Evolutionary conservation across 495 filamentous ascomycete genomes (phyloP).

Genomic region (Aspergillus bertholletiae): DNA sequence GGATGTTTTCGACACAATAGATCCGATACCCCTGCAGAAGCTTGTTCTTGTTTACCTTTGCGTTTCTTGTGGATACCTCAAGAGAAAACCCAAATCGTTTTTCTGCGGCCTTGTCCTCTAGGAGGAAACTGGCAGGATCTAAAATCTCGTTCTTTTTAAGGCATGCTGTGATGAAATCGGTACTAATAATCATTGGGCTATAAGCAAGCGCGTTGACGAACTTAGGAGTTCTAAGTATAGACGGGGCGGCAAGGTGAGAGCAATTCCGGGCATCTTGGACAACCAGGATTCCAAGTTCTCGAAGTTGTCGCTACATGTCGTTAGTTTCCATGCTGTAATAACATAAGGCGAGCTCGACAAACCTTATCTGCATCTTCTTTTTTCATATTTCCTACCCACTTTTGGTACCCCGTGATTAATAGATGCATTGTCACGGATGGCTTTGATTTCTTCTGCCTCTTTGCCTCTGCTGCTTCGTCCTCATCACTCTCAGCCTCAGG

Average conservation of each 20-base stretch:
- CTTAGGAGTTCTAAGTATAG: conserved; percentile 83
- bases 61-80: conserved; percentile 58
- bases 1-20: conserved; percentile 74
- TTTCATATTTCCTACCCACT: conserved; percentile 64
- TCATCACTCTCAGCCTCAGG: conserved; percentile 50
- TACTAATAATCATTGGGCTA: conserved; percentile 68
- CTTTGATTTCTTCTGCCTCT: conserved; percentile 59
- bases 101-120: conserved; percentile 70
- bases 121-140: conserved; percentile 55
- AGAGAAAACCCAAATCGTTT: conserved; percentile 65
- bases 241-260: conserved; percentile 83
- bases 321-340: conserved; percentile 17
- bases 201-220: conserved; percentile 83
- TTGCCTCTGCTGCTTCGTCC: conserved; percentile 49
- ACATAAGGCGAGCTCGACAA: conserved; percentile 25
- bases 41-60: conserved; percentile 68
- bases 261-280: conserved; percentile 69
- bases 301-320: conserved; percentile 65
- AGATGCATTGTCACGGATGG: conserved; percentile 65
- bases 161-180: conserved; percentile 74
- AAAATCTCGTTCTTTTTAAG: conserved; percentile 59
- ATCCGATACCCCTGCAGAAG: conserved; percentile 71
- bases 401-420: conserved; percentile 73
- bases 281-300: conserved; percentile 77
- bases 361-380: conserved; percentile 80